Evolutionary conservation across 768 basidiomycete genomes (phyloP).

Genomic region (Tulasnella sp.): DNA sequence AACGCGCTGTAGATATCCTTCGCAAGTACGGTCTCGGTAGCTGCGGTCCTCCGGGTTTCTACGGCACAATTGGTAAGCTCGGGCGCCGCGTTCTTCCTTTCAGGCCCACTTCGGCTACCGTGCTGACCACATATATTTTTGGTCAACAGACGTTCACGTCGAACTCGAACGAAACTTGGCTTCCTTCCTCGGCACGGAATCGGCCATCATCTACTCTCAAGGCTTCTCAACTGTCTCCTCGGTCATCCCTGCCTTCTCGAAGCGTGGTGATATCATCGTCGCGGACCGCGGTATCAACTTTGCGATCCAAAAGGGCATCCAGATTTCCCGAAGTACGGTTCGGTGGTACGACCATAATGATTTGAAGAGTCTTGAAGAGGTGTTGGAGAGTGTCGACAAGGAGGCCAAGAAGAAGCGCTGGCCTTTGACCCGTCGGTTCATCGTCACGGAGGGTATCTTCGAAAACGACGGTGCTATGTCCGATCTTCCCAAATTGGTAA

Average conservation of each 20-base stretch:
- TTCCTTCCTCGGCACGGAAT: constrained; percentile 79
- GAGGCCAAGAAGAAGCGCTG: constrained; percentile 74
- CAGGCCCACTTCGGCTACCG: not conserved
- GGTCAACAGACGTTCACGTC: constrained; percentile 70
- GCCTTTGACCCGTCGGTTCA: constrained; percentile 82
- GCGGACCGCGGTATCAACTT: constrained; percentile 95
- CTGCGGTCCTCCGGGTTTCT: constrained; percentile 95
- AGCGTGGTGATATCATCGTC: constrained; percentile 96
- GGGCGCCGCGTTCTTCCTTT: not conserved
- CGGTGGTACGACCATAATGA: constrained; percentile 98
- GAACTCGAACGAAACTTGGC: constrained; percentile 81
- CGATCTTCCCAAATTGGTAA: constrained; percentile 82
- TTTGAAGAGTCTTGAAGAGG: constrained; percentile 78
- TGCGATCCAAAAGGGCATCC: constrained; percentile 89
- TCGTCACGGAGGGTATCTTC: constrained; percentile 94
- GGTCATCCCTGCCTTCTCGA: constrained; percentile 95
- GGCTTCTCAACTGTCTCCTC: constrained; percentile 85
- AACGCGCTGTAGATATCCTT: constrained; percentile 71
- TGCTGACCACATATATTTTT: not conserved
- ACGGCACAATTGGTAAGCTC: constrained; percentile 79
- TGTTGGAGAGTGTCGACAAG: constrained; percentile 72
- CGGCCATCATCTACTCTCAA: constrained; percentile 87
- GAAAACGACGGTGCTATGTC: constrained; percentile 89
- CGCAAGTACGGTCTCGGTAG: constrained; percentile 86
- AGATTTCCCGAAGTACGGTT: constrained; percentile 82